A percentile compares a stretch with the other conserved stretches of the same genome.
Evolutionary conservation across 2,329 filamentous ascomycete genomes (phyloP).

Genomic region (Fusarium mexicanum): DNA sequence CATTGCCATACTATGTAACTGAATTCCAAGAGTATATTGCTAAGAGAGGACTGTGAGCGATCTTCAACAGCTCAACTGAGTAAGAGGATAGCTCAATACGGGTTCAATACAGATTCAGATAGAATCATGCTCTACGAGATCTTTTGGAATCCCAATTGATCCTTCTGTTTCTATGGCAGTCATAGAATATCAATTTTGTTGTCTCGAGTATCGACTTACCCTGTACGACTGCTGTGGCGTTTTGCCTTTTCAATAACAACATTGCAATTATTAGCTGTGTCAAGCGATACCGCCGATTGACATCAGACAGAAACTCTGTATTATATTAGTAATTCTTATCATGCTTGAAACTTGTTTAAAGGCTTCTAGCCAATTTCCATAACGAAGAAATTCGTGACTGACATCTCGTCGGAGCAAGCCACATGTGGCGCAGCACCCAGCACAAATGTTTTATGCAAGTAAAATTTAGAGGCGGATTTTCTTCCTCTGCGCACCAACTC

Average conservation of each 20-base stretch:
- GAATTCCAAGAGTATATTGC: too few species aligned
- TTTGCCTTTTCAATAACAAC: rapidly evolving
- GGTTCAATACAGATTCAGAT: rapidly evolving
- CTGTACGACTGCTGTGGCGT: neutral
- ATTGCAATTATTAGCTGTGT: neutral
- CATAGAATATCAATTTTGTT: neutral
- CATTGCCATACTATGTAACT: too few species aligned
- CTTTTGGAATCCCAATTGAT: rapidly evolving
- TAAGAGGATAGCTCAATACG: rapidly evolving
- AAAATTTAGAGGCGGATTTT: neutral
- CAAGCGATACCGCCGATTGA: rapidly evolving
- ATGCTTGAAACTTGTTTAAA: rapidly evolving
- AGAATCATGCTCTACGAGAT: neutral
- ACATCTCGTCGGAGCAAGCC: rapidly evolving
- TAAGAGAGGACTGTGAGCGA: rapidly evolving
- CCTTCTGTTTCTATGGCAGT: rapidly evolving
- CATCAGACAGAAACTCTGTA: rapidly evolving
- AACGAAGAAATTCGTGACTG: rapidly evolving
- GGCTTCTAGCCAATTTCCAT: rapidly evolving
- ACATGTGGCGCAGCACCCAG: neutral
- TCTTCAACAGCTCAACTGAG: rapidly evolving
- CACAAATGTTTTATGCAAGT: neutral
- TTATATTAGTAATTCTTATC: rapidly evolving
- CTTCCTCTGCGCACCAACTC: neutral
- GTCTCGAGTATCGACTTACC: neutral